These are phyloP conservation scores for Populus trichocarpa DNA, from an alignment of 441 rosid species.

Conservation along the genomic window DNA sequence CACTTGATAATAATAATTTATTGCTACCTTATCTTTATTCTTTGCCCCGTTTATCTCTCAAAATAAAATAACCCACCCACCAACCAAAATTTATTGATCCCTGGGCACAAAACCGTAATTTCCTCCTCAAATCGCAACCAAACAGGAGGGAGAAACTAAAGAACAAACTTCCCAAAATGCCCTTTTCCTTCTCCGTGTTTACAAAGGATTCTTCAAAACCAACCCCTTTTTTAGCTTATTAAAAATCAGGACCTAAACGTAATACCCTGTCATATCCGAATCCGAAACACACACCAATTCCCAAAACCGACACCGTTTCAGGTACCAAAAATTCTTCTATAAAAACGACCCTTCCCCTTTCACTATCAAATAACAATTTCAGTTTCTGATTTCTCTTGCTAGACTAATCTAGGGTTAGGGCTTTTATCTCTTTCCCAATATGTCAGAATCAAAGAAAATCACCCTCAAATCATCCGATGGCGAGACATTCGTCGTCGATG, in stretches of 20 bases:
- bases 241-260: background rate
- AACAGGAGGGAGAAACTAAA: no score
- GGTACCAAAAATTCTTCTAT: background rate
- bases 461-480: slow-evolving; percentile 25
- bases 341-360: background rate
- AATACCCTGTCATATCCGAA: background rate
- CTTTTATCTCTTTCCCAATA: background rate
- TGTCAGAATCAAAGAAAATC: slow-evolving; percentile 19
- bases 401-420: background rate
- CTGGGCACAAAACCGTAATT: background rate
- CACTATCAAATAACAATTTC: background rate
- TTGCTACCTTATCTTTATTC: background rate
- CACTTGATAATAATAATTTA: background rate
- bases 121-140: background rate
- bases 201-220: background rate
- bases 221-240: background rate
- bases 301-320: background rate
- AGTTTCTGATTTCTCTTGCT: background rate
- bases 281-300: no score
- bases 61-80: background rate
- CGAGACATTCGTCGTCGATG: no score
- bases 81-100: background rate
- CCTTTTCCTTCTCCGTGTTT: background rate
- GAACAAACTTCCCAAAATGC: background rate
- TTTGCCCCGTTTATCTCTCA: background rate